Percentiles rank a stretch among this genome's conserved stretches.
phyloP scores from a whole-genome alignment of 805 yeast genomes.

The Starmerella cellae region DNA sequence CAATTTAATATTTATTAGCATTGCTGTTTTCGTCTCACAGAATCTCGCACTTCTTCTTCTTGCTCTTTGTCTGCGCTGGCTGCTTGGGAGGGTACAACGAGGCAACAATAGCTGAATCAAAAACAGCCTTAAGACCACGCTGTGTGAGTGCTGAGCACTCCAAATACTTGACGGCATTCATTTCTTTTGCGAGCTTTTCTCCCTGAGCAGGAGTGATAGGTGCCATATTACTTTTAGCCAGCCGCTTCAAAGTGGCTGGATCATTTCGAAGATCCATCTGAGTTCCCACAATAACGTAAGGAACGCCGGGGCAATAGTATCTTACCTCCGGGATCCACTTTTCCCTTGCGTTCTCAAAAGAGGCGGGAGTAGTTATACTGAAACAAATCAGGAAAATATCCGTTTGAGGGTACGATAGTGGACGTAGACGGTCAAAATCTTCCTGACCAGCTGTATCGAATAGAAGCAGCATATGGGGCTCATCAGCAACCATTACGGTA shows the following conservation, averaged over 20 bases:
- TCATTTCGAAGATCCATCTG: conserved; percentile 92
- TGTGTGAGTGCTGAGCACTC: conserved; percentile 97
- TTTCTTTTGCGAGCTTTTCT: conserved; percentile 81
- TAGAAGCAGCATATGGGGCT: conserved; percentile 91
- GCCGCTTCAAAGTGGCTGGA: conserved; percentile 75
- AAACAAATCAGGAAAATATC: conserved; percentile 94
- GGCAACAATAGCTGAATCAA: conserved; percentile 96
- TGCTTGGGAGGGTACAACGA: conserved; percentile 89
- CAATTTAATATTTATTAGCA: too few species aligned
- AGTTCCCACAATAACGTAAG: conserved; percentile 92
- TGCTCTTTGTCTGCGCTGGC: background rate
- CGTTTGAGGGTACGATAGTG: conserved; percentile 91
- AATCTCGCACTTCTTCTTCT: conserved; percentile 54
- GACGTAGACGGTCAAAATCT: conserved; percentile 95
- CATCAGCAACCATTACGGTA: conserved; percentile 68
- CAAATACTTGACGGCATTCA: conserved; percentile 90
- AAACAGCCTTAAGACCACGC: conserved; percentile 92
- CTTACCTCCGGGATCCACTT: conserved; percentile 99
- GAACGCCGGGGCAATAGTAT: conserved; percentile 96
- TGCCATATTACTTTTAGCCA: conserved; percentile 76
- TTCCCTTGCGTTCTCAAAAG: conserved; percentile 93
- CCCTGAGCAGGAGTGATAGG: conserved; percentile 83
- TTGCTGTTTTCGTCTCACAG: too few species aligned
- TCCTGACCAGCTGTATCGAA: conserved; percentile 99
- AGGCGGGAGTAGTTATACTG: conserved; percentile 91